These are phyloP conservation scores for Imleria badia DNA, from an alignment of 768 basidiomycete genomes.

Conservation along the genomic window DNA sequence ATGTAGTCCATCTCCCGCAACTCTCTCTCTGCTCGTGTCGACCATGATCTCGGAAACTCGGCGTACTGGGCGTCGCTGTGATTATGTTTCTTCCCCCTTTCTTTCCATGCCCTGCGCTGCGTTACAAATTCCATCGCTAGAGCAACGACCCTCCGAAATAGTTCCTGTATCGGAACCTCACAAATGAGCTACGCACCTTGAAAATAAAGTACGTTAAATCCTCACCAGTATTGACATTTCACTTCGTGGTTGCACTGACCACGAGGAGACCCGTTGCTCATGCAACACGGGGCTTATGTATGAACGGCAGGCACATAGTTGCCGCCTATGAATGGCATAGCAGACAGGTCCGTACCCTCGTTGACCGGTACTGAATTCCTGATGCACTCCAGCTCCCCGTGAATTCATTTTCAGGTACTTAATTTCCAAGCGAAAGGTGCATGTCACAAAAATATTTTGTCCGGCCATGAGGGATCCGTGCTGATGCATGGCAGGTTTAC, in stretches of 20 bases:
- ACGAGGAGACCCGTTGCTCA: slow-evolving; percentile 21
- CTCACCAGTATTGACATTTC: slow-evolving; percentile 33
- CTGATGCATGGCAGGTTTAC: slow-evolving; percentile 9
- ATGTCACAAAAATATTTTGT: slow-evolving; percentile 4
- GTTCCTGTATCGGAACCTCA: slow-evolving; percentile 13
- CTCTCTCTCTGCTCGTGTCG: slow-evolving; percentile 25
- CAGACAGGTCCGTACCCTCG: slow-evolving; percentile 20
- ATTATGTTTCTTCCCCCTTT: slow-evolving; percentile 3
- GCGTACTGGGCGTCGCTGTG: slow-evolving; percentile 15
- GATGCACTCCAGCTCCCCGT: slow-evolving; percentile 8
- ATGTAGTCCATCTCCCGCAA: slow-evolving; percentile 27
- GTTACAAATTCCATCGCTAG: slow-evolving; percentile 22
- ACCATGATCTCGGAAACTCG: slow-evolving; percentile 28
- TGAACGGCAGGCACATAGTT: slow-evolving; percentile 9
- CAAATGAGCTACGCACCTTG: slow-evolving; percentile 17
- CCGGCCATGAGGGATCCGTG: slow-evolving; percentile 1
- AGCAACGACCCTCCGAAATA: slow-evolving; percentile 24
- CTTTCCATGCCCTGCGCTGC: slow-evolving; percentile 21
- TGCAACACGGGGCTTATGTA: slow-evolving; percentile 26
- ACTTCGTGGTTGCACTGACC: slow-evolving; percentile 23
- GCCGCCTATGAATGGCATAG: slow-evolving; percentile 19
- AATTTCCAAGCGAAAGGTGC: slow-evolving; percentile 18
- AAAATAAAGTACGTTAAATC: slow-evolving; percentile 10
- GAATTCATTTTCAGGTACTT: slow-evolving; percentile 15
- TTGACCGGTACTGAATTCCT: slow-evolving; percentile 8